phyloP scores from a whole-genome alignment of 2,329 filamentous ascomycete species.

The Colletotrichum godetiae region DNA sequence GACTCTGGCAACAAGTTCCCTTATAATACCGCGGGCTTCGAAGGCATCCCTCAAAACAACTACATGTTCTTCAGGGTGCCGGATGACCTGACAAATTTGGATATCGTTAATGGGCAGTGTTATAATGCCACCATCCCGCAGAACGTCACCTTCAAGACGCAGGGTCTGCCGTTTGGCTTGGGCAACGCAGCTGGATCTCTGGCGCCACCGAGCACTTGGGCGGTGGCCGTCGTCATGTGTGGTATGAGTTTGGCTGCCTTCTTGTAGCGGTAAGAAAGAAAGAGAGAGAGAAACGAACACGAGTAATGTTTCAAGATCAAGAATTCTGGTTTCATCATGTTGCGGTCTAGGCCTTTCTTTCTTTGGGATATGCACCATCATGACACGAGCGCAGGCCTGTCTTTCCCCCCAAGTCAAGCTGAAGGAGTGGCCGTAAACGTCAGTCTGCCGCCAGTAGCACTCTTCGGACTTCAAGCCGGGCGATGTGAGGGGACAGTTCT shows the following conservation, averaged over 20 bases:
- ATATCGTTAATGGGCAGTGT: conserved; percentile 76
- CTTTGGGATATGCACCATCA: background rate
- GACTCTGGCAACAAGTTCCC: conserved; percentile 76
- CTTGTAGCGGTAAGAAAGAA: conserved; percentile 33
- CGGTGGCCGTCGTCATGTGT: conserved; percentile 37
- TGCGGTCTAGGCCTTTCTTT: background rate
- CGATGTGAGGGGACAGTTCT: background rate
- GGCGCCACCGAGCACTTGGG: conserved; percentile 38
- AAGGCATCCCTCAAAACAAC: conserved; percentile 70
- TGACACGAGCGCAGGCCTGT: background rate
- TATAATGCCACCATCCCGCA: conserved; percentile 73
- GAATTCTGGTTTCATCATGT: background rate
- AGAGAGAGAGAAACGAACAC: background rate
- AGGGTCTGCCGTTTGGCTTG: conserved; percentile 65
- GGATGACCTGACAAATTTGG: conserved; percentile 74
- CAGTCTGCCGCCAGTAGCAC: background rate
- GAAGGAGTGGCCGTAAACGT: background rate
- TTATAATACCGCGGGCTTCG: conserved; percentile 79
- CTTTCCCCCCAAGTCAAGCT: too few relatives aligned
- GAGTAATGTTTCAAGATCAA: background rate
- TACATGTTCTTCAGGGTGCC: conserved; percentile 86
- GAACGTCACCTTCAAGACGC: conserved; percentile 77
- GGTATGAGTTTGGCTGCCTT: conserved; percentile 38
- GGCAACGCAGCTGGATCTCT: conserved; percentile 46
- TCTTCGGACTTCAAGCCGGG: background rate